phyloP scores from a whole-genome alignment of 495 filamentous ascomycete genomes.

The Apodospora peruviana region DNA sequence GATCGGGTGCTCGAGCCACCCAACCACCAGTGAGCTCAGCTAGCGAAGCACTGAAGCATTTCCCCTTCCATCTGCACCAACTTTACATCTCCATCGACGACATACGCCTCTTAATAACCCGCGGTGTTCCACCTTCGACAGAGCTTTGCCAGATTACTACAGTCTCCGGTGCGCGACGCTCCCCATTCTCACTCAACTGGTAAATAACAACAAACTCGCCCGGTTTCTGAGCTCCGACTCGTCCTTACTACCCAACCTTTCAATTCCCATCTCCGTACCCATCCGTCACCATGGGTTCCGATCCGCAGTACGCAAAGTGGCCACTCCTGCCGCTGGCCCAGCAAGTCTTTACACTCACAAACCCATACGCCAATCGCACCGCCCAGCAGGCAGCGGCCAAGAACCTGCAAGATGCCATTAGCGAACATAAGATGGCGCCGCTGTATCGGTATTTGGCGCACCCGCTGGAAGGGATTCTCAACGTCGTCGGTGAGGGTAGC shows the following conservation, averaged over 20 bases:
- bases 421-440: conserved; percentile 91
- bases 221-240: background rate
- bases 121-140: too few relatives aligned
- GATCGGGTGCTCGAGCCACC: conserved; percentile 12
- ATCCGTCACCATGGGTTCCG: conserved; percentile 69
- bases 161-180: too few relatives aligned
- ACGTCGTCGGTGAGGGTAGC: conserved; percentile 65
- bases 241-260: too few relatives aligned
- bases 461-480: conserved; percentile 86
- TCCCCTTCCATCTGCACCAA: background rate
- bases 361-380: conserved; percentile 65
- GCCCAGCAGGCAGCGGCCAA: conserved; percentile 71
- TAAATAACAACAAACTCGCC: background rate
- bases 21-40: background rate
- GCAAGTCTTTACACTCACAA: conserved; percentile 95
- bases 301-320: conserved; percentile 94
- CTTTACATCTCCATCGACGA: background rate
- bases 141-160: too few relatives aligned
- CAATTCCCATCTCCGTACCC: background rate
- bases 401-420: conserved; percentile 86
- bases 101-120: too few relatives aligned
- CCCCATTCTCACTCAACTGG: too few relatives aligned
- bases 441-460: conserved; percentile 94
- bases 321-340: conserved; percentile 88
- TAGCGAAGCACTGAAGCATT: background rate